phyloP scores from a whole-genome alignment of 2,329 filamentous ascomycete species.

The Fusarium nygamai region DNA sequence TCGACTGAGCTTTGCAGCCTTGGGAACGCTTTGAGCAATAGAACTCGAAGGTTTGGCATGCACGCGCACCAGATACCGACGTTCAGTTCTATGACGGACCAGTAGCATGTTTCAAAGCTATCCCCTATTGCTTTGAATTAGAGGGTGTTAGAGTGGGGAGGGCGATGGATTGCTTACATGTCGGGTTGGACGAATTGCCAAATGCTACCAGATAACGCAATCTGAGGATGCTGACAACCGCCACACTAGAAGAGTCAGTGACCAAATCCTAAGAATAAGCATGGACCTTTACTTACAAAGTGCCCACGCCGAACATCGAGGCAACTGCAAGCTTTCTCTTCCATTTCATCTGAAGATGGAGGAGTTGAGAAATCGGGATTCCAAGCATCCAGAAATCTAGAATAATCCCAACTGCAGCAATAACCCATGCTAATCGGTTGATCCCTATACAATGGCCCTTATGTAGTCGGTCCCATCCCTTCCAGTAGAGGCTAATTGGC shows the following conservation, averaged over 20 bases:
- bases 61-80: conserved; percentile 7
- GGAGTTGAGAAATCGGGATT: neutral
- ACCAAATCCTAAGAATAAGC: fast-evolving
- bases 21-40: neutral
- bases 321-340: conserved; percentile 9
- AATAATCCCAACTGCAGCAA: neutral
- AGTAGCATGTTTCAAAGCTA: conserved; percentile 11
- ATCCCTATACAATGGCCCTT: conserved; percentile 8
- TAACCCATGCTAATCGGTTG: conserved; percentile 9
- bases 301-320: neutral
- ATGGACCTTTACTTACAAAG: neutral
- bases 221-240: conserved; percentile 13
- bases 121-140: neutral
- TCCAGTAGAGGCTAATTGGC: conserved; percentile 18
- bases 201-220: conserved; percentile 3
- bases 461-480: neutral
- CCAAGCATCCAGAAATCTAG: conserved; percentile 9
- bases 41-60: neutral
- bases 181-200: conserved; percentile 4
- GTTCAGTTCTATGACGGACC: conserved; percentile 8
- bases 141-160: fast-evolving
- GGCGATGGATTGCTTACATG: neutral
- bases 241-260: neutral
- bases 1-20: neutral
- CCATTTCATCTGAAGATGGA: conserved; percentile 3